Conservation (phyloP, 2,329 filamentous ascomycete species). For the Fusarium sp. region DNA sequence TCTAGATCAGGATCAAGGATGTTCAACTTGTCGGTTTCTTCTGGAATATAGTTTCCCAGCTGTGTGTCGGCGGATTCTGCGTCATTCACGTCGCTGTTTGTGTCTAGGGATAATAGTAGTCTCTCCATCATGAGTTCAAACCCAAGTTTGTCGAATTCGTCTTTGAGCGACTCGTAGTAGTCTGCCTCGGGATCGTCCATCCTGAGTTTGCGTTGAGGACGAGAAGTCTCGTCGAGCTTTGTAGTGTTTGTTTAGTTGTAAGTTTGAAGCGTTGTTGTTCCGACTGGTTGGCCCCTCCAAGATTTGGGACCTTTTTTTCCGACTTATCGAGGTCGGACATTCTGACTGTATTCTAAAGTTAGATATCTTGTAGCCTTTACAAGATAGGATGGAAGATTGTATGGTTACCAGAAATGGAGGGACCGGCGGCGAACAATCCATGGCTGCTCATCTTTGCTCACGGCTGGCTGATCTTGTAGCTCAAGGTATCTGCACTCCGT, state of each 20-base stretch:
- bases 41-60: background rate
- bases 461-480: background rate
- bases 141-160: no score
- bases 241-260: background rate
- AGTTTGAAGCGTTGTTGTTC: background rate
- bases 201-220: background rate
- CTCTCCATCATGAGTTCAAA: background rate
- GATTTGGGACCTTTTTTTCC: no score
- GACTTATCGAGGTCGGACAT: constrained; percentile 18
- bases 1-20: background rate
- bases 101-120: background rate
- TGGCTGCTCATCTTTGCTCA: background rate
- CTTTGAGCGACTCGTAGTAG: background rate
- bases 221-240: background rate
- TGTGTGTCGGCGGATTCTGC: constrained; percentile 21
- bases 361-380: background rate
- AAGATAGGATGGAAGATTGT: no score
- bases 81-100: constrained; percentile 7
- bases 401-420: background rate
- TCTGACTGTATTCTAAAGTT: background rate
- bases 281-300: background rate
- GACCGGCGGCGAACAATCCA: background rate
- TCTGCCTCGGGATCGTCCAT: background rate
- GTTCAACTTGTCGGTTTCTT: background rate
- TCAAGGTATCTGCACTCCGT: background rate